Base-by-base conservation (phyloP, 2,329 filamentous ascomycete species). In the Aspergillus sp. region DNA sequence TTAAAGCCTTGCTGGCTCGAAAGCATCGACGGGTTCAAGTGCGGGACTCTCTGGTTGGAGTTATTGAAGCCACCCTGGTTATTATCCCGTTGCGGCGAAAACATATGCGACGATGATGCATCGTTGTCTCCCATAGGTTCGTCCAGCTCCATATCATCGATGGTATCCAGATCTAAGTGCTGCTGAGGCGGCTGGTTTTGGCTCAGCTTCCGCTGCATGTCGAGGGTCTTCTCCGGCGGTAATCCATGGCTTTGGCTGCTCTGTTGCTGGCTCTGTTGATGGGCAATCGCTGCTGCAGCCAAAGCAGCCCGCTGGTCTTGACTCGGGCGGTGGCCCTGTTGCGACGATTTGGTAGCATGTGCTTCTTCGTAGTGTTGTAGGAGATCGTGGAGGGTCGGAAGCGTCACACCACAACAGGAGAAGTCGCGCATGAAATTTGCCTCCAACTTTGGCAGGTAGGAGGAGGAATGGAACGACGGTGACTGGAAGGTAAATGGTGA, bases 361-460 rank as follows among this genome's bases (percentile, higher is more conserved):
- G 82, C 77, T 63, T 95, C 89, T 62, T 98, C 91, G 56, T 95
- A 98, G 60, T 98, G 91, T 55, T 94, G 86, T 29, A 98, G 69
- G 29, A 98, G 71, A 55, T 96, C 91, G 64, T 98, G 91, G 47
- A 98, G 74, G 31, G 88, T 93, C 15, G 88, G 82, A 45, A 95
- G 73, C 19, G 81, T 89, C 50, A 85, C 75, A 51, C 86, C 86
- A 63, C 91, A 98, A 66, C 91, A 98, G 32, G 82, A 82, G 63
- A 96, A 96, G 64, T 96, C 88, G 61, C 82, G 82, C 85, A 96
- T 93, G 60, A 95, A 98, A 54, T 89, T 91, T 40, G 89, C 89
- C 62, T 98, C 91, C 54, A 95, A 78, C 61, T 94, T 95, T 7
- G 88, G 89, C 1, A 95, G 74, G 57, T 96, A 96, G 15, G 91